Evolutionary conservation across 1,284 basidiomycete species (phyloP).

Genomic region (Cryptococcus sp.): DNA sequence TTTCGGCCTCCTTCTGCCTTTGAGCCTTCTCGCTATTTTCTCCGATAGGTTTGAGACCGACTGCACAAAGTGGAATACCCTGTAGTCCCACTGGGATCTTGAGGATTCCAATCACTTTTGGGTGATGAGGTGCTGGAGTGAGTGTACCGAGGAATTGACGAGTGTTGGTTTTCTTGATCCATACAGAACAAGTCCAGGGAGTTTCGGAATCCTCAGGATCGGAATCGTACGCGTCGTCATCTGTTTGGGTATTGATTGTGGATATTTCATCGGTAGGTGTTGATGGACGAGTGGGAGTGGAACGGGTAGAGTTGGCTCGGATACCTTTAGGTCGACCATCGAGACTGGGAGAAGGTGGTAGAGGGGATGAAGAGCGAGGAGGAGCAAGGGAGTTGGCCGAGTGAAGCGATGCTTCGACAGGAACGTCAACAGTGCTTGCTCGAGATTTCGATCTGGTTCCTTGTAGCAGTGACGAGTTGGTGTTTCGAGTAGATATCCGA

Average conservation of each 20-base stretch:
- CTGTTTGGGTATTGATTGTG: constrained; percentile 1
- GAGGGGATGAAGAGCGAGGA: constrained; percentile 6
- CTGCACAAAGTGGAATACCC: constrained; percentile 54
- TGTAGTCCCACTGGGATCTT: constrained; percentile 82
- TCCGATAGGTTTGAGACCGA: background rate
- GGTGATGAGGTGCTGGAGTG: constrained; percentile 91
- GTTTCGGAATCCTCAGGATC: constrained; percentile 95
- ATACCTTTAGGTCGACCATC: constrained; percentile 22
- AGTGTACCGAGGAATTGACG: constrained; percentile 59
- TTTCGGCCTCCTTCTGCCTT: constrained; percentile 6
- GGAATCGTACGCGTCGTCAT: constrained; percentile 52
- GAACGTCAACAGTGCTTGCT: background rate
- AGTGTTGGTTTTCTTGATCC: constrained; percentile 39
- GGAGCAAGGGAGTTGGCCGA: constrained; percentile 2
- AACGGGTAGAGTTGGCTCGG: constrained; percentile 18
- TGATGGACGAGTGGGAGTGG: constrained; percentile 4
- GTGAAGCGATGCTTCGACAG: background rate
- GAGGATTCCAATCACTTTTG: constrained; percentile 85
- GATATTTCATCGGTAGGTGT: background rate
- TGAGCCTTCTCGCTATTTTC: background rate
- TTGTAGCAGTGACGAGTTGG: background rate
- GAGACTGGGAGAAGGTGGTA: constrained; percentile 12
- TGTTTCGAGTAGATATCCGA: background rate
- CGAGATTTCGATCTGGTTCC: background rate
- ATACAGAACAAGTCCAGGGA: constrained; percentile 75